These are phyloP conservation scores for Ustilago xerochloae DNA, from an alignment of 1,284 basidiomycete genomes.

Conservation along the genomic window DNA sequence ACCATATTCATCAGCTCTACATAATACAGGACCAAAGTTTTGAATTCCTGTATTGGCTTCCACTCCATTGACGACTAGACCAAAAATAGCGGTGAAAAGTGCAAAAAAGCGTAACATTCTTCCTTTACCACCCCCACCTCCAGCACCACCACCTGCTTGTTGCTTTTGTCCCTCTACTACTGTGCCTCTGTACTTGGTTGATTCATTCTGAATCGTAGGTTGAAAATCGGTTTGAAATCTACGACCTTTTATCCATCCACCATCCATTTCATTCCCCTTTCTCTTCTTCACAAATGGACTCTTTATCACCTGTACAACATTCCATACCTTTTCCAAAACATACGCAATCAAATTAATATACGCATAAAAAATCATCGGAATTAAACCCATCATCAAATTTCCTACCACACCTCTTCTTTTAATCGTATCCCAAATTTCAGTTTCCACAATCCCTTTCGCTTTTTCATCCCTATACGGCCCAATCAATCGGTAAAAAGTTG, in stretches of 20 bases:
- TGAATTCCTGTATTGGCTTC: slow-evolving; percentile 51
- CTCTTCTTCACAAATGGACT: slow-evolving; percentile 1
- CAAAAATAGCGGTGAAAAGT: slow-evolving; percentile 22
- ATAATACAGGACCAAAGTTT: slow-evolving; percentile 51
- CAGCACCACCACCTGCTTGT: too few relatives aligned
- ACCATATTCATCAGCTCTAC: slow-evolving; percentile 51
- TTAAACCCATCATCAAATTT: slow-evolving; percentile 74
- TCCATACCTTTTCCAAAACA: slow-evolving; percentile 54
- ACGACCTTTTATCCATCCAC: slow-evolving; percentile 5
- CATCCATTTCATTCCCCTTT: neutral
- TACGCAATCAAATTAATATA: slow-evolving; percentile 68
- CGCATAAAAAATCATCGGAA: slow-evolving; percentile 70
- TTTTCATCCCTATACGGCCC: slow-evolving; percentile 72
- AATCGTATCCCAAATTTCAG: slow-evolving; percentile 77
- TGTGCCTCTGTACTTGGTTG: too few relatives aligned
- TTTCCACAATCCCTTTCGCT: slow-evolving; percentile 71
- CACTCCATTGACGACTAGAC: slow-evolving; percentile 10
- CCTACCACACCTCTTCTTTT: slow-evolving; percentile 74
- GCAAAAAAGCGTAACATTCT: slow-evolving; percentile 44
- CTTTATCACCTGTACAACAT: slow-evolving; percentile 1
- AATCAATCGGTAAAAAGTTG: slow-evolving; percentile 75
- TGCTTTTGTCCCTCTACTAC: too few relatives aligned
- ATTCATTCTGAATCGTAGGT: neutral
- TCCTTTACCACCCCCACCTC: neutral
- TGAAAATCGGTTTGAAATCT: slow-evolving; percentile 40